Conservation (phyloP, 345 rosid genomes). For the Rhizophora mangle region DNA sequence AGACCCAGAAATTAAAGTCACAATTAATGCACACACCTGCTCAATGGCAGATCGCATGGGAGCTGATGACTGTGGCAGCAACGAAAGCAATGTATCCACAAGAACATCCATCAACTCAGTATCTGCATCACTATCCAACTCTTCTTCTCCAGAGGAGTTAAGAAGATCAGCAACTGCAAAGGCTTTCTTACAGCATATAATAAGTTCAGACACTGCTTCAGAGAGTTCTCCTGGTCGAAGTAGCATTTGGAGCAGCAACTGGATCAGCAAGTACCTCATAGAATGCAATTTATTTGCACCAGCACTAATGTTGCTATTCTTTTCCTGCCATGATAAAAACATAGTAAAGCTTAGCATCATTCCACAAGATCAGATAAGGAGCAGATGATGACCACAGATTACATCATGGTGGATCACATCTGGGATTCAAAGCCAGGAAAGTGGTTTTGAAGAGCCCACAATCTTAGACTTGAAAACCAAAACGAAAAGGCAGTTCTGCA, state of each 20-base stretch:
- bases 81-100: conserved; percentile 77
- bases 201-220: conserved; percentile 72
- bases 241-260: conserved; percentile 81
- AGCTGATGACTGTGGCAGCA: conserved; percentile 89
- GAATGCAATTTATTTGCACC: conserved; percentile 57
- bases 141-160: conserved; percentile 60
- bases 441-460: neutral
- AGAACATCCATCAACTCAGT: conserved; percentile 89
- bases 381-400: too few relatives aligned
- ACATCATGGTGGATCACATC: neutral
- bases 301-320: conserved; percentile 39
- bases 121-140: conserved; percentile 44
- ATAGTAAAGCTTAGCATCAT: conserved; percentile 3
- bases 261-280: conserved; percentile 72
- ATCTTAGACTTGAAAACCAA: neutral
- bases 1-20: neutral
- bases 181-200: conserved; percentile 82
- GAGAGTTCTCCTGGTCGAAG: conserved; percentile 80
- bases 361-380: conserved; percentile 4
- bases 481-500: neutral
- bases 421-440: neutral
- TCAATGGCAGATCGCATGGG: conserved; percentile 83
- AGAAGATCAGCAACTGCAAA: conserved; percentile 54
- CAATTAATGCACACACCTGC: conserved; percentile 48
- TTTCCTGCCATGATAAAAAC: conserved; percentile 61